phyloP scores from a whole-genome alignment of 306 rosid species.

The Albizia julibrissin region DNA sequence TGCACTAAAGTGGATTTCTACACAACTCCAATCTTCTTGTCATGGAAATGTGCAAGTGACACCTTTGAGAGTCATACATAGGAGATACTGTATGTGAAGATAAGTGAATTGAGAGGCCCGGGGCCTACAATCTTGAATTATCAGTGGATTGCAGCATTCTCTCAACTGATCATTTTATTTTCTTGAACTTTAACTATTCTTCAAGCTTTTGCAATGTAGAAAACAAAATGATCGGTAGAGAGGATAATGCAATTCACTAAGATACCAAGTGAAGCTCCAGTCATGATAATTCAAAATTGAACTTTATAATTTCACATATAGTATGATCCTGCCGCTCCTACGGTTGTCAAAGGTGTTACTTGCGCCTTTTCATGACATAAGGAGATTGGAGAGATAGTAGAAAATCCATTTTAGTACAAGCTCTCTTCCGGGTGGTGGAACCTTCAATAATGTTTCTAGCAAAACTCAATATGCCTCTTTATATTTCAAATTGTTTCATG shows the following conservation, averaged over 20 bases:
- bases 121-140: no score
- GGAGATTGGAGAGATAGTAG: constrained; percentile 79
- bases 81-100: no score
- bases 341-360: constrained; percentile 75
- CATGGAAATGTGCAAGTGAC: no score
- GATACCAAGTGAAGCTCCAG: constrained; percentile 75
- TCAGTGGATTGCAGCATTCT: no score
- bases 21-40: no score
- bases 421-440: constrained; percentile 76
- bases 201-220: constrained; percentile 87
- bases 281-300: constrained; percentile 52
- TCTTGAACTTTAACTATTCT: constrained; percentile 74
- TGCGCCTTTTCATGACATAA: constrained; percentile 65
- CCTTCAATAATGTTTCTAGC: no score
- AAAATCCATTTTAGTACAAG: constrained; percentile 79
- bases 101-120: no score
- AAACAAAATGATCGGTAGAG: constrained; percentile 87
- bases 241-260: constrained; percentile 74
- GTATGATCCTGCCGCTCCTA: constrained; percentile 64
- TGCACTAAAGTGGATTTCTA: no score
- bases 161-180: no score
- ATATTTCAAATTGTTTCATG: no score
- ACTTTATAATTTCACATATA: constrained; percentile 56
- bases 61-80: no score
- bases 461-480: no score